Conservation (phyloP, 2,329 filamentous ascomycete species). For the Mollisia scopiformis region DNA sequence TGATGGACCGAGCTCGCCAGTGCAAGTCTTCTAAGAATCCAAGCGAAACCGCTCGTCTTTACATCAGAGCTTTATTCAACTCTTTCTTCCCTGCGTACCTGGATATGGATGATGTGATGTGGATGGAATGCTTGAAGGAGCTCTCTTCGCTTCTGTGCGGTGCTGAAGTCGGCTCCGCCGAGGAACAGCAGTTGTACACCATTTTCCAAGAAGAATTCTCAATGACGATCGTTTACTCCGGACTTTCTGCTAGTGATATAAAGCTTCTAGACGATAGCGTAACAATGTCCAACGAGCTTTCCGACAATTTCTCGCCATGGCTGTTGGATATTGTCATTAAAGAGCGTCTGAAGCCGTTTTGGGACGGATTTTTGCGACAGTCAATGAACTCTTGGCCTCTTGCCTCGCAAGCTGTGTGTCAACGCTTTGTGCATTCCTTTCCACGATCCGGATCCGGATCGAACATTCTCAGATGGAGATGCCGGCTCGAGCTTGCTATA, state of each 20-base stretch:
- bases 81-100: background rate
- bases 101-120: background rate
- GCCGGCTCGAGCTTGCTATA: background rate
- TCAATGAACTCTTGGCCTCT: background rate
- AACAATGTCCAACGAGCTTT: background rate
- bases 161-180: background rate
- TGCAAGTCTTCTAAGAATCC: background rate
- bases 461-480: background rate
- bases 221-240: background rate
- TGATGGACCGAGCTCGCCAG: background rate
- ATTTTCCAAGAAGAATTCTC: background rate
- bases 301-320: background rate
- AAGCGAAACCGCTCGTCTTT: background rate
- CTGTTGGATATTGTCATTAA: background rate
- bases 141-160: background rate
- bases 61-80: background rate
- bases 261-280: background rate
- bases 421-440: conserved; percentile 1
- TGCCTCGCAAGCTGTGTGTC: background rate
- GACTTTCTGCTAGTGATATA: background rate
- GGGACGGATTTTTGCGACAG: background rate
- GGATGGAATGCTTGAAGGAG: background rate
- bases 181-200: background rate
- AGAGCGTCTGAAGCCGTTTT: background rate
- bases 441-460: background rate